These are phyloP conservation scores for Populus simonii DNA, from an alignment of 345 rosid genomes.

Conservation along the genomic window DNA sequence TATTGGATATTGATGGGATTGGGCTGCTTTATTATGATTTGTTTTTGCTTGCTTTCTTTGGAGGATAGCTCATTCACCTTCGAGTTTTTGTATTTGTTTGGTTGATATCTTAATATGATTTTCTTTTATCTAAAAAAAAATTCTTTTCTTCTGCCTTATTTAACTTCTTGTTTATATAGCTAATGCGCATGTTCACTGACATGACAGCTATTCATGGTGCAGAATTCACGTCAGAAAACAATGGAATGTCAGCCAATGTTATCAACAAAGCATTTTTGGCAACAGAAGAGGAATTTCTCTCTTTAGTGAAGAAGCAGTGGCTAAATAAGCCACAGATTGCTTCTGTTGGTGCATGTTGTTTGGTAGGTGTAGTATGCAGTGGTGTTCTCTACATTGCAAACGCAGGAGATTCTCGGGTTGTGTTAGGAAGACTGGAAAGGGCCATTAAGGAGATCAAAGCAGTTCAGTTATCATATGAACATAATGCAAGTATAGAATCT, in stretches of 20 bases:
- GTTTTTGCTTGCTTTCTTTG: not conserved
- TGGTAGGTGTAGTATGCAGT: conserved; percentile 78
- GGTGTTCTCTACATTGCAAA: conserved; percentile 83
- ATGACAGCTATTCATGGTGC: conserved; percentile 48
- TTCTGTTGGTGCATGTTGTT: conserved; percentile 89
- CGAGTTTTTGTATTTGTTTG: not conserved
- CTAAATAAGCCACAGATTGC: conserved; percentile 73
- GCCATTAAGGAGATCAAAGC: conserved; percentile 63
- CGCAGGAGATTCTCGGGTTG: conserved; percentile 94
- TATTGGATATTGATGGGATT: not conserved
- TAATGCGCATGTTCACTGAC: conserved; percentile 40
- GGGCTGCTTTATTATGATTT: not conserved
- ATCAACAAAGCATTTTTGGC: conserved; percentile 77
- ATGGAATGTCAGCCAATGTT: conserved; percentile 82
- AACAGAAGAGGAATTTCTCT: conserved; percentile 90
- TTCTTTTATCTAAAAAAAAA: not conserved
- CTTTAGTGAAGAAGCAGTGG: conserved; percentile 70
- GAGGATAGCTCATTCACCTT: not conserved
- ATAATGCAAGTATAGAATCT: conserved; percentile 77
- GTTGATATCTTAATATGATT: not conserved
- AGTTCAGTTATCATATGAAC: conserved; percentile 81
- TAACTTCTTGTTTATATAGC: conserved; percentile 23
- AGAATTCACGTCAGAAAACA: conserved; percentile 78
- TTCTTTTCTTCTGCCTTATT: not conserved
- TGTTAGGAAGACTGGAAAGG: conserved; percentile 63